A percentile compares a stretch with the other conserved stretches of the same genome.
Evolutionary conservation across 768 basidiomycete genomes (phyloP).

Genomic region (Mycena maculata): DNA sequence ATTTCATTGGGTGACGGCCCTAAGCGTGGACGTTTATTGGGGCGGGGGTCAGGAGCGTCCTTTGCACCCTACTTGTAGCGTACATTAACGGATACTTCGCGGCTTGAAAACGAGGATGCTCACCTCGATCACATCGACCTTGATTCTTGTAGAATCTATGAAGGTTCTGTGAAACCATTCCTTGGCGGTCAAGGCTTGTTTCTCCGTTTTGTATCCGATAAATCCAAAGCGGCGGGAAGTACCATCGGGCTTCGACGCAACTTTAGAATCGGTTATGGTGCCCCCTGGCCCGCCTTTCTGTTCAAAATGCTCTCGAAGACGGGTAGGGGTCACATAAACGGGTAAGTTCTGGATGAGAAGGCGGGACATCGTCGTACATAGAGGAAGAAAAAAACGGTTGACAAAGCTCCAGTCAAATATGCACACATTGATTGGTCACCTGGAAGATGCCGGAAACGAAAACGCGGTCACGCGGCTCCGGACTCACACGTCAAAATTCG

Average conservation of each 20-base stretch:
- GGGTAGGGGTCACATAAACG: constrained; percentile 69
- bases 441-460: no score
- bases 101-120: constrained; percentile 42
- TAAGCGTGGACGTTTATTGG: constrained; percentile 75
- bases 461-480: no score
- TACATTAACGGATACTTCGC: constrained; percentile 10
- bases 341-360: constrained; percentile 88
- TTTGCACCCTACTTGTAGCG: constrained; percentile 66
- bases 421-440: not conserved
- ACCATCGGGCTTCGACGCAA: constrained; percentile 81
- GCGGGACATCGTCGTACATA: constrained; percentile 72
- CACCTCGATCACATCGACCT: constrained; percentile 83
- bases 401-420: not conserved
- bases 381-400: not conserved
- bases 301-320: constrained; percentile 76
- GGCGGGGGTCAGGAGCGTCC: constrained; percentile 73
- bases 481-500: no score
- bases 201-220: constrained; percentile 85
- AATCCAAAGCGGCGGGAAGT: constrained; percentile 92
- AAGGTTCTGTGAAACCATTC: constrained; percentile 90
- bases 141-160: constrained; percentile 82
- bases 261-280: constrained; percentile 86
- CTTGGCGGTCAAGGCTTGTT: constrained; percentile 78
- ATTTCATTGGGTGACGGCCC: constrained; percentile 45
- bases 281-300: constrained; percentile 69